phyloP scores from a whole-genome alignment of 2,329 filamentous ascomycete species.

The Diaporthe capsici region DNA sequence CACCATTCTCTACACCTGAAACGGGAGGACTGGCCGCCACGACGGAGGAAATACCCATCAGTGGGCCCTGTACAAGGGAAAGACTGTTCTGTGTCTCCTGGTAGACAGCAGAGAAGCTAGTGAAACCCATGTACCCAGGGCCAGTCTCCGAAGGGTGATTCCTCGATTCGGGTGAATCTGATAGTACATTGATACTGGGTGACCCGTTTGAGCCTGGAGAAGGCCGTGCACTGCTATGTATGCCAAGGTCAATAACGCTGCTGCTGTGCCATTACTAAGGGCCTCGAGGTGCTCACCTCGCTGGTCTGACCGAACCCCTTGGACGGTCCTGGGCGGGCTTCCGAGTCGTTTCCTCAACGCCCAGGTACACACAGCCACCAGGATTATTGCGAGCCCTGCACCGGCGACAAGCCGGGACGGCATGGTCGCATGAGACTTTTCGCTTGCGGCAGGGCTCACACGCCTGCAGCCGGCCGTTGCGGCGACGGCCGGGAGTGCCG shows the following conservation, averaged over 20 bases:
- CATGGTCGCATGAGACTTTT: slow-evolving; percentile 61
- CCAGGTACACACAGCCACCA: slow-evolving; percentile 54
- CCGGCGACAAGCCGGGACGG: slow-evolving; percentile 55
- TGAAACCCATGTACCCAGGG: slow-evolving; percentile 61
- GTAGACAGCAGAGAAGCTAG: slow-evolving; percentile 58
- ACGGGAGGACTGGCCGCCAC: neutral
- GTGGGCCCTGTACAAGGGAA: slow-evolving; percentile 50
- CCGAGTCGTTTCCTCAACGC: slow-evolving; percentile 36
- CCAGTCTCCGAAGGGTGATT: slow-evolving; percentile 33
- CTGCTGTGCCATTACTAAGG: neutral
- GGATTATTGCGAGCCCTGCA: slow-evolving; percentile 54
- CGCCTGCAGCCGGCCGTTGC: slow-evolving; percentile 42
- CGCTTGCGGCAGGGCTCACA: slow-evolving; percentile 57
- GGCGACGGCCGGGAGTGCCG: slow-evolving; percentile 42
- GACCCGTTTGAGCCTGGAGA: neutral
- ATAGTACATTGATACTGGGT: neutral
- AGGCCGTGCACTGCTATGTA: neutral
- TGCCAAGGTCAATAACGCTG: neutral
- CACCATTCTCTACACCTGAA: neutral
- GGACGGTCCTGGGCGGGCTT: slow-evolving; percentile 36
- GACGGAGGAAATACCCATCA: neutral
- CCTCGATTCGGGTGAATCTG: slow-evolving; percentile 18
- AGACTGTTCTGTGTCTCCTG: slow-evolving; percentile 58
- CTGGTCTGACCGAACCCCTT: neutral
- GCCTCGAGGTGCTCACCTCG: neutral